phyloP scores from a whole-genome alignment of 805 yeast species.

The Nakazawaea populi region DNA sequence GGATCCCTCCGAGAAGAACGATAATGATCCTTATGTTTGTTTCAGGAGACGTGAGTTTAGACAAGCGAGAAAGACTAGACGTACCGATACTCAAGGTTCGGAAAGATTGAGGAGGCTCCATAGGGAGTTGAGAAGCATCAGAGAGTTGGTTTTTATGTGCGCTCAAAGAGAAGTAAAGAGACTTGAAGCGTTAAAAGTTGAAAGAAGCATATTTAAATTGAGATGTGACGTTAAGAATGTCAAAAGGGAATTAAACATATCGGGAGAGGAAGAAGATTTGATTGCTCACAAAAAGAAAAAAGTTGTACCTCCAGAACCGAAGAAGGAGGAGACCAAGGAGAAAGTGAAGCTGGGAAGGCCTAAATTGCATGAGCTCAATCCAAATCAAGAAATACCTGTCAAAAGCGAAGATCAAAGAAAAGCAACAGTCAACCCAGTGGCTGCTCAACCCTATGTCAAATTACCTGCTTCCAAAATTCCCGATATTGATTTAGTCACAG shows the following conservation, averaged over 20 bases:
- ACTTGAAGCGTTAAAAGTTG: slow-evolving; percentile 55
- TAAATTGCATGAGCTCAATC: slow-evolving; percentile 14
- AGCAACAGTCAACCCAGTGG: slow-evolving; percentile 15
- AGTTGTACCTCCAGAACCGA: slow-evolving; percentile 19
- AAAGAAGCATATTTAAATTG: slow-evolving; percentile 61
- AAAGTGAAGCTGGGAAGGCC: slow-evolving; percentile 13
- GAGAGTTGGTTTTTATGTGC: slow-evolving; percentile 59
- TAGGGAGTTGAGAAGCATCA: slow-evolving; percentile 71
- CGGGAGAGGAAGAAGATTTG: slow-evolving; percentile 81
- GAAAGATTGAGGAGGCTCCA: slow-evolving; percentile 74
- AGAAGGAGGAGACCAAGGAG: slow-evolving; percentile 16
- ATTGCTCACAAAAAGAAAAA: slow-evolving; percentile 72
- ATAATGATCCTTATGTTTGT: slow-evolving; percentile 90
- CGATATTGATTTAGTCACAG: slow-evolving; percentile 83
- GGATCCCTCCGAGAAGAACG: slow-evolving; percentile 84
- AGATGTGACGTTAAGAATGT: slow-evolving; percentile 66
- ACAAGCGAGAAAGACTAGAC: slow-evolving; percentile 92
- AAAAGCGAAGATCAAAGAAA: slow-evolving; percentile 5
- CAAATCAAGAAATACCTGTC: slow-evolving; percentile 14
- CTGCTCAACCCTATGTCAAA: slow-evolving; percentile 75
- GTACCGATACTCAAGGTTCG: slow-evolving; percentile 86
- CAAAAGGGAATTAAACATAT: slow-evolving; percentile 70
- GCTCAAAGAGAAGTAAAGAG: slow-evolving; percentile 70
- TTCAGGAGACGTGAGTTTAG: slow-evolving; percentile 93
- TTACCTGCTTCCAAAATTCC: slow-evolving; percentile 90